phyloP scores from a whole-genome alignment of 176 grass and related monocot species.

The Bonia amplexicaulis region DNA sequence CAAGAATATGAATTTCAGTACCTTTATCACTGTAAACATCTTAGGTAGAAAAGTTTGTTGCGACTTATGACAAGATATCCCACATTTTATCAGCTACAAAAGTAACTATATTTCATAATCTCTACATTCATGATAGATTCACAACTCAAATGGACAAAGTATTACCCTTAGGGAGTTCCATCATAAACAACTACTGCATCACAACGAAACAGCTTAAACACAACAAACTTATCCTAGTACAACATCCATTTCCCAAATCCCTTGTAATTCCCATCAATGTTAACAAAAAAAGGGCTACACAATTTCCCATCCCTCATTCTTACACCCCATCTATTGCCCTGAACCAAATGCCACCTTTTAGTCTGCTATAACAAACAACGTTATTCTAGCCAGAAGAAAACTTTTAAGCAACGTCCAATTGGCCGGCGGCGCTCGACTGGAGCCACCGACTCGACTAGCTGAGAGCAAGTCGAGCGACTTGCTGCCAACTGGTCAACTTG shows the following conservation, averaged over 20 bases:
- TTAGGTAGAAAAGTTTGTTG: too few relatives aligned
- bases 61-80: background rate
- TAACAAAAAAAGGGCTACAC: background rate
- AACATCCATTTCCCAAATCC: background rate
- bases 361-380: background rate
- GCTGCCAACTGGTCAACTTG: too few relatives aligned
- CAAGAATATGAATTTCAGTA: background rate
- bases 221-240: background rate
- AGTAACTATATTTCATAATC: background rate
- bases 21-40: too few relatives aligned
- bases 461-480: too few relatives aligned
- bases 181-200: background rate
- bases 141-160: background rate
- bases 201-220: background rate
- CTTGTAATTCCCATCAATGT: background rate
- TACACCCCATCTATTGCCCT: background rate
- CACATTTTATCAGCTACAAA: background rate
- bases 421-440: too few relatives aligned
- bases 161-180: background rate
- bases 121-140: background rate
- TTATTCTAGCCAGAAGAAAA: background rate
- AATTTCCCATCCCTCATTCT: background rate
- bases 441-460: too few relatives aligned
- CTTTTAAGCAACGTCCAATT: too few relatives aligned
- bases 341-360: background rate